Evolutionary conservation across 192 early-diverging fungal species (phyloP).

Genomic region (Podila epigama): DNA sequence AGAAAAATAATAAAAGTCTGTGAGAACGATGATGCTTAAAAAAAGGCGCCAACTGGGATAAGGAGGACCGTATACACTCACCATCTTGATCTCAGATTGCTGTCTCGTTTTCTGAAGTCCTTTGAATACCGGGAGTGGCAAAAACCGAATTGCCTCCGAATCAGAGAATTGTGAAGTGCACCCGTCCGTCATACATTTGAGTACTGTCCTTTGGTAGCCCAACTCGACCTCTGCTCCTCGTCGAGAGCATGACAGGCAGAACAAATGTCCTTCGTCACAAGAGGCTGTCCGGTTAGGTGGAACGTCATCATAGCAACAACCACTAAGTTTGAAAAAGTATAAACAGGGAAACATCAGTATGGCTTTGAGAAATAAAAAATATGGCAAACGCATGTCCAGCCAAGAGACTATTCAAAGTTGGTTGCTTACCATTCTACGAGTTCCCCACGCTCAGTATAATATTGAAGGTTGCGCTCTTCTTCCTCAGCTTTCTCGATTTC

Average conservation of each 20-base stretch:
- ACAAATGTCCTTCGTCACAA: slow-evolving; percentile 66
- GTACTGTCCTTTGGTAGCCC: slow-evolving; percentile 50
- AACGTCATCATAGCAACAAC: slow-evolving; percentile 58
- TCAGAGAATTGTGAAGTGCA: slow-evolving; percentile 53
- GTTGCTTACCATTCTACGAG: slow-evolving; percentile 32
- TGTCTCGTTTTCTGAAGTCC: slow-evolving; percentile 53
- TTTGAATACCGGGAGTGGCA: slow-evolving; percentile 41
- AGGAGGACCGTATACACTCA: slow-evolving; percentile 17
- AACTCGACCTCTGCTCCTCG: slow-evolving; percentile 59
- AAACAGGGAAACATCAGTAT: neutral
- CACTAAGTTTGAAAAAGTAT: slow-evolving; percentile 19
- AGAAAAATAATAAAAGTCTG: neutral
- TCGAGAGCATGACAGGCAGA: slow-evolving; percentile 59
- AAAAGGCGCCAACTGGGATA: neutral
- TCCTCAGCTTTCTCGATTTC: slow-evolving; percentile 15
- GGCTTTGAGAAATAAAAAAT: neutral
- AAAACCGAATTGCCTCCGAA: slow-evolving; percentile 50
- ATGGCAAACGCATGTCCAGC: neutral
- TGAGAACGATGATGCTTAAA: neutral
- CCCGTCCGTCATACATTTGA: slow-evolving; percentile 58
- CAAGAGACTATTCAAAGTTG: too few species aligned
- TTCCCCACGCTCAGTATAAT: slow-evolving; percentile 12
- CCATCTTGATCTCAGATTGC: slow-evolving; percentile 53
- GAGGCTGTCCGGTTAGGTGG: slow-evolving; percentile 50
- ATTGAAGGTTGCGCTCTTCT: slow-evolving; percentile 19